These are phyloP conservation scores for Teratosphaeria gauchensis DNA, from an alignment of 2,329 filamentous ascomycete genomes.

Conservation along the genomic window DNA sequence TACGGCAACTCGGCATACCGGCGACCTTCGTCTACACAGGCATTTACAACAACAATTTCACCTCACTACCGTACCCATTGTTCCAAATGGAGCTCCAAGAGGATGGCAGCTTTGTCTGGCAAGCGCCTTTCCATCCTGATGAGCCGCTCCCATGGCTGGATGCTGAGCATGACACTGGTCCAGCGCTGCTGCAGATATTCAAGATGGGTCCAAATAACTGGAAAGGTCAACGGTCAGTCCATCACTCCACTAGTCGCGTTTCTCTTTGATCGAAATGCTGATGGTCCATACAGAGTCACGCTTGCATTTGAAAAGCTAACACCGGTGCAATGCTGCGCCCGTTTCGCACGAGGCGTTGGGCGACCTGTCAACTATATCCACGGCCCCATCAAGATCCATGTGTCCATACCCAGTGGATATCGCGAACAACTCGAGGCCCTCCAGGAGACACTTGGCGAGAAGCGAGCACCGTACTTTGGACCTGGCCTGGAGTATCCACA, in stretches of 20 bases:
- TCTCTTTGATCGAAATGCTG: not conserved
- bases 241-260: not conserved
- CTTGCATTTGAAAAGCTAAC: slow-evolving; percentile 85
- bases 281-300: slow-evolving; percentile 52
- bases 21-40: slow-evolving; percentile 93
- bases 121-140: slow-evolving; percentile 85
- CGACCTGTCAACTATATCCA: slow-evolving; percentile 69
- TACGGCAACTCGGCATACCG: slow-evolving; percentile 70
- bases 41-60: slow-evolving; percentile 99
- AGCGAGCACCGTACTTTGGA: slow-evolving; percentile 53
- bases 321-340: slow-evolving; percentile 69
- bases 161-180: slow-evolving; percentile 90
- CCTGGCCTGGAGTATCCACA: slow-evolving; percentile 54
- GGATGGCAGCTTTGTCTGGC: slow-evolving; percentile 84
- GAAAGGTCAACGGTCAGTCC: slow-evolving; percentile 59
- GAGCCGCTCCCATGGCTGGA: slow-evolving; percentile 90
- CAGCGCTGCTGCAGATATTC: slow-evolving; percentile 84
- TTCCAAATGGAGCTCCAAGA: slow-evolving; percentile 87
- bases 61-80: slow-evolving; percentile 78
- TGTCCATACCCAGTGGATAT: slow-evolving; percentile 80
- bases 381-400: slow-evolving; percentile 71
- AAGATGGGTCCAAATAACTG: slow-evolving; percentile 85
- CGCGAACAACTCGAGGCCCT: slow-evolving; percentile 69
- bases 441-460: slow-evolving; percentile 49
- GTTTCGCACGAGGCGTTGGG: slow-evolving; percentile 69